Evolutionary conservation across 2,329 filamentous ascomycete species (phyloP).

Genomic region (Sclerotinia minor): DNA sequence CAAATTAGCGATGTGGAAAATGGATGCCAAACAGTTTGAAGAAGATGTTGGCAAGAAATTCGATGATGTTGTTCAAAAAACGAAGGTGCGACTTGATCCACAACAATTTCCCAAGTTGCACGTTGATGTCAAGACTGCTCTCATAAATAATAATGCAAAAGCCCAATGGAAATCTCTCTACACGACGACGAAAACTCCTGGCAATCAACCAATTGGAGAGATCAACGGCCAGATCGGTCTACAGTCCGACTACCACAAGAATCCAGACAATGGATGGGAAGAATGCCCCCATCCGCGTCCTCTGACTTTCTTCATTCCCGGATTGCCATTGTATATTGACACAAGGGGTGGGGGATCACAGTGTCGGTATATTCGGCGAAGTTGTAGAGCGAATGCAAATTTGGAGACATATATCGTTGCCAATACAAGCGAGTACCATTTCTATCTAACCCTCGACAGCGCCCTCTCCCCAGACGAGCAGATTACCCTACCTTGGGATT

Average conservation of each 20-base stretch:
- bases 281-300: constrained; percentile 65
- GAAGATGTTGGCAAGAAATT: constrained; percentile 62
- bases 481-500: constrained; percentile 69
- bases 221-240: constrained; percentile 77
- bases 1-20: constrained; percentile 75
- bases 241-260: constrained; percentile 69
- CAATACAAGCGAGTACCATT: constrained; percentile 77
- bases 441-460: constrained; percentile 85
- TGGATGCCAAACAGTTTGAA: constrained; percentile 67
- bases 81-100: constrained; percentile 40
- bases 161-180: constrained; percentile 71
- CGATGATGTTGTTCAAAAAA: constrained; percentile 66
- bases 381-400: constrained; percentile 85
- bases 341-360: constrained; percentile 82
- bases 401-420: constrained; percentile 76
- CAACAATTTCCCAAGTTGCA: constrained; percentile 39
- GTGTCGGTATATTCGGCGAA: constrained; percentile 86
- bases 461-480: constrained; percentile 66
- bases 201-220: constrained; percentile 53
- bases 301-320: constrained; percentile 84
- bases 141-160: constrained; percentile 44
- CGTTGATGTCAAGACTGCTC: constrained; percentile 35
- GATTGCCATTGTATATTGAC: constrained; percentile 89
- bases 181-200: constrained; percentile 17
- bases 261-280: constrained; percentile 66